Conservation (phyloP, 345 rosid species). For the Citrus sinensis region DNA sequence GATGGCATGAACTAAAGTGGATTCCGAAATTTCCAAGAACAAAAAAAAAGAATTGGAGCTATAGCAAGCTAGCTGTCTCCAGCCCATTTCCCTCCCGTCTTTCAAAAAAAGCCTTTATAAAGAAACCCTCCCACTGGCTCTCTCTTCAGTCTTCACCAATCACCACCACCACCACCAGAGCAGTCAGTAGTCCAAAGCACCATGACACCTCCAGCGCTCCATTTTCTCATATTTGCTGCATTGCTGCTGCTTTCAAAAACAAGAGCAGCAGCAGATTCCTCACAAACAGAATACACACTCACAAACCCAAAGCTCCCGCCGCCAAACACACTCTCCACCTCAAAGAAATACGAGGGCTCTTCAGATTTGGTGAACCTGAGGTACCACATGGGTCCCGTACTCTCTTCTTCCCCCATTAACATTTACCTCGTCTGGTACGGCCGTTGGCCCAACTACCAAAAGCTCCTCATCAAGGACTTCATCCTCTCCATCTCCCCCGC, state of each 20-base stretch:
- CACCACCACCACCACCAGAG: too few species aligned
- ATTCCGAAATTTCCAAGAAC: background rate
- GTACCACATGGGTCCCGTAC: slow-evolving; percentile 99
- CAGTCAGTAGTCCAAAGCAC: too few species aligned
- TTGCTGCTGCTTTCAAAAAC: background rate
- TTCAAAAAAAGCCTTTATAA: background rate
- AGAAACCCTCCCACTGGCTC: background rate
- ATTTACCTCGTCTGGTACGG: slow-evolving; percentile 96
- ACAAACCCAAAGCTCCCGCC: slow-evolving; percentile 83
- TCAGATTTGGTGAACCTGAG: slow-evolving; percentile 77
- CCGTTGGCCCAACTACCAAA: slow-evolving; percentile 56
- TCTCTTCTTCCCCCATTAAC: slow-evolving; percentile 79
- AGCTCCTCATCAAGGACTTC: slow-evolving; percentile 72
- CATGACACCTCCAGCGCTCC: background rate
- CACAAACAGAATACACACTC: background rate
- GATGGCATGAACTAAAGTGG: background rate
- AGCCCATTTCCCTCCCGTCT: slow-evolving; percentile 54
- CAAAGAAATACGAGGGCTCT: slow-evolving; percentile 82
- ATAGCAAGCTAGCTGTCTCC: slow-evolving; percentile 50
- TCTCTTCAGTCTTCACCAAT: too few species aligned
- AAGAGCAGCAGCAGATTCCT: too few species aligned
- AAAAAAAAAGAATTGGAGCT: background rate
- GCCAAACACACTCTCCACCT: slow-evolving; percentile 39
- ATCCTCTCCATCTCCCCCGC: slow-evolving; percentile 69
- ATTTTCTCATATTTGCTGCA: background rate